Percentiles rank a stretch among this genome's conserved stretches.
These are phyloP conservation scores for Triangularia setosa DNA, from an alignment of 2,329 filamentous ascomycete species.

Conservation along the genomic window DNA sequence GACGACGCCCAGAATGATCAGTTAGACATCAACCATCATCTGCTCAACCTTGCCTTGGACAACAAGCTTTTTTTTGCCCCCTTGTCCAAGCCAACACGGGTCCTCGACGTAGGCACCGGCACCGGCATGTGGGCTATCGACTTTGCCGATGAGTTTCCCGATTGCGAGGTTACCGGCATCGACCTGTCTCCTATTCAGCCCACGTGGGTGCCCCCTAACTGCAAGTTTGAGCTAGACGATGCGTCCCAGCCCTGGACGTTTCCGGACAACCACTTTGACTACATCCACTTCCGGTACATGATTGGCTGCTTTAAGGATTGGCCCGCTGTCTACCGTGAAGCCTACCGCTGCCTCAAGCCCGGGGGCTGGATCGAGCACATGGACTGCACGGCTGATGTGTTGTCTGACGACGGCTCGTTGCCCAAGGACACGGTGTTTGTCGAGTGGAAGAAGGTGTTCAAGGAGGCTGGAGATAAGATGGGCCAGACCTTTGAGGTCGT, in stretches of 20 bases:
- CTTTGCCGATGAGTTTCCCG: constrained; percentile 34
- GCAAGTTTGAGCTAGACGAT: constrained; percentile 38
- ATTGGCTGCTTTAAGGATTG: constrained; percentile 33
- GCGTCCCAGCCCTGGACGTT: constrained; percentile 29
- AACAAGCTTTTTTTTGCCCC: constrained; percentile 34
- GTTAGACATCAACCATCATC: constrained; percentile 35
- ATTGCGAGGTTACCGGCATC: constrained; percentile 28
- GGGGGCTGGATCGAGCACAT: constrained; percentile 36
- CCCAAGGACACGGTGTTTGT: constrained; percentile 21
- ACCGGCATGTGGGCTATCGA: constrained; percentile 44
- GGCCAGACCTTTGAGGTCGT: constrained; percentile 24
- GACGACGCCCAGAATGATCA: constrained; percentile 12
- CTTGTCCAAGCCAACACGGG: constrained; percentile 27
- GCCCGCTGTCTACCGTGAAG: constrained; percentile 19
- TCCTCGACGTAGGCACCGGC: constrained; percentile 43
- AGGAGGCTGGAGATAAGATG: constrained; percentile 17
- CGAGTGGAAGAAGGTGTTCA: constrained; percentile 25
- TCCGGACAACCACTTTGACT: constrained; percentile 30
- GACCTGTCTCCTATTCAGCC: constrained; percentile 33
- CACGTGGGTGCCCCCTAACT: constrained; percentile 32
- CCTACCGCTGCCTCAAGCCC: constrained; percentile 26
- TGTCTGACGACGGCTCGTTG: constrained; percentile 30
- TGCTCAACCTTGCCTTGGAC: constrained; percentile 29
- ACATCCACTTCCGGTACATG: constrained; percentile 31
- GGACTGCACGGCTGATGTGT: constrained; percentile 28